Percentiles rank a stretch among this genome's conserved stretches.
These are phyloP conservation scores for Elongisporangium anandrum DNA, from an alignment of 352 stramenopile genomes.

Conservation along the genomic window DNA sequence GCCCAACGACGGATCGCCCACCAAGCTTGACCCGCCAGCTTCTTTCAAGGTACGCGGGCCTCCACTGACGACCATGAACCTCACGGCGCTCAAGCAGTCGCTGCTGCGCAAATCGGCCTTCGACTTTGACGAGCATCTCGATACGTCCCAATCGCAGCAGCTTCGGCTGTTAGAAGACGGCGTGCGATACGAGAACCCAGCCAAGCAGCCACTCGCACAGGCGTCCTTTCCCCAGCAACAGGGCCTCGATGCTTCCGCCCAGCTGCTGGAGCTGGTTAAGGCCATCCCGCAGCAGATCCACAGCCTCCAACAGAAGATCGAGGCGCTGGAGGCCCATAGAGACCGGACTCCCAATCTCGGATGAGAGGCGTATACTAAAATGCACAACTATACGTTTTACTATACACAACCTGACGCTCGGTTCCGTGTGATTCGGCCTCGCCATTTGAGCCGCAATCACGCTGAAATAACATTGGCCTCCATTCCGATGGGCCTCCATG, in stretches of 20 bases:
- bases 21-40: background rate
- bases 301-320: background rate
- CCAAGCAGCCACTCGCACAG: conserved; percentile 14
- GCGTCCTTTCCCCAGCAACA: background rate
- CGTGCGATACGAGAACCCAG: conserved; percentile 44
- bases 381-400: background rate
- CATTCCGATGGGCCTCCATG: background rate
- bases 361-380: background rate
- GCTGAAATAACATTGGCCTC: background rate
- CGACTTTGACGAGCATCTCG: conserved; percentile 6
- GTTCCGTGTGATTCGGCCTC: background rate
- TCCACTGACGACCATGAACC: background rate
- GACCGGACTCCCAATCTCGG: background rate
- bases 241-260: background rate
- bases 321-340: background rate
- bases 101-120: conserved; percentile 9
- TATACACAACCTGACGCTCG: background rate
- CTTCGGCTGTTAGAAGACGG: conserved; percentile 38
- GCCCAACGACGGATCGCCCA: background rate
- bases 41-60: background rate
- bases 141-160: background rate
- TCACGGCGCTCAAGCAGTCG: conserved; percentile 3
- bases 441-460: background rate
- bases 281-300: background rate
- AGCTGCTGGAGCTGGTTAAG: background rate